Base-by-base conservation (phyloP, 345 rosid genomes). In the Eutrema yunnanense region DNA sequence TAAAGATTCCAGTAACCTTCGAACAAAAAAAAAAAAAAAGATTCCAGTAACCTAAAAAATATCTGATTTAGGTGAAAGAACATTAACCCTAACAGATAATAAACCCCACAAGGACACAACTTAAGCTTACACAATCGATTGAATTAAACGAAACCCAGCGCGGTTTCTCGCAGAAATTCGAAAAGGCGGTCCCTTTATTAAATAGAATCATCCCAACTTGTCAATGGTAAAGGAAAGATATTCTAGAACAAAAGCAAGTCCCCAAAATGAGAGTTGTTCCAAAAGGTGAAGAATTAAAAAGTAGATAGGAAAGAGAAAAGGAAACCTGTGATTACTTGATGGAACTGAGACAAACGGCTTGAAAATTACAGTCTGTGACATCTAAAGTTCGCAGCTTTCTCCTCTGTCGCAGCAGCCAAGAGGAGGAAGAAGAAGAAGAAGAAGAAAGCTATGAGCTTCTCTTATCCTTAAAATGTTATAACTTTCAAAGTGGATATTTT, bases 291-390 rank as follows among this genome's bases (percentile, higher is more conserved):
- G 61, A 33, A 33, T 2, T 38, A 9, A 14, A 13, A 48, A 3
- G 29, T 13, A 46, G 12, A 55, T 26, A 36, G 13, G 47, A 42
- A 7, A 62, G 65, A 40, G 67, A 58, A 57, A 42, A 71, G 49
- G 68, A 71, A 77, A 77, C 80, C 80, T 77, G 67, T 58, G 73
- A 77, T 77, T 71, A 71, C 72, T 77, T 77, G 76, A 71, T 29
- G 76, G 80, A 77, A 77, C 72, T 58, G 80, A 77, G 51, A 77
- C 50, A 36, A 77, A 77, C 43, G 80, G 76, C 62, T 77, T 77
- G 44, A 77, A 71, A 14, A 71, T 65, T 58, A 77, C 76, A 43
- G 76, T 34, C 72, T 77, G 80, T 65, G 73, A 77, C 80, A 77
- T 77, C 27, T 77, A 43, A 65, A 77, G 50, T 57, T 71, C 37